phyloP scores from a whole-genome alignment of 805 yeast genomes.

The Spathaspora sp. region DNA sequence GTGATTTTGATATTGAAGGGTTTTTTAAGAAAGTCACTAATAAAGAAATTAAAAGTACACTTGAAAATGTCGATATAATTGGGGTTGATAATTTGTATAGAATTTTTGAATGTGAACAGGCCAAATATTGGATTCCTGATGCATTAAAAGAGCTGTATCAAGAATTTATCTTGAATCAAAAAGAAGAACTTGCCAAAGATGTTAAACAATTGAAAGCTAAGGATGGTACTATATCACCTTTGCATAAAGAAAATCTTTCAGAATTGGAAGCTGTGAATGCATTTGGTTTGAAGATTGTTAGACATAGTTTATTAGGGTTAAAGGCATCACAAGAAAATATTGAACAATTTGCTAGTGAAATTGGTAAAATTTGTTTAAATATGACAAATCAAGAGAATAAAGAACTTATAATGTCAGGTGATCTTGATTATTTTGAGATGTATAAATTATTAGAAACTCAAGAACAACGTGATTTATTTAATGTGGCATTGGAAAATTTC shows the following conservation, averaged over 20 bases:
- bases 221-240: conserved; percentile 28
- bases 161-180: conserved; percentile 13
- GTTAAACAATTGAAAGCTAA: conserved; percentile 15
- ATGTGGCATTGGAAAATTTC: conserved; percentile 60
- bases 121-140: conserved; percentile 27
- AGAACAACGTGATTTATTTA: conserved; percentile 49
- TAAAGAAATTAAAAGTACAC: conserved; percentile 19
- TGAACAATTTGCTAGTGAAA: conserved; percentile 8
- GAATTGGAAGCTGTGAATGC: conserved; percentile 66
- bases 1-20: conserved; percentile 10
- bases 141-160: conserved; percentile 29
- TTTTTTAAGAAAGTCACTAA: conserved; percentile 10
- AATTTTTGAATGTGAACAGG: conserved; percentile 20
- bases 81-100: conserved; percentile 45
- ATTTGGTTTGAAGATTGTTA: conserved; percentile 71
- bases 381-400: conserved; percentile 20
- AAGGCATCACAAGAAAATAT: conserved; percentile 13
- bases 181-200: conserved; percentile 13
- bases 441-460: conserved; percentile 48
- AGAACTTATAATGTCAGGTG: conserved; percentile 1
- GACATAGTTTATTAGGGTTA: conserved; percentile 60
- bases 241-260: conserved; percentile 24
- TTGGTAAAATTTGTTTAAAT: no score
- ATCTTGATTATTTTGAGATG: conserved; percentile 57
- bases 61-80: conserved; percentile 50